These are phyloP conservation scores for Priceomyces melissophilus DNA, from an alignment of 805 yeast genomes.

Conservation along the genomic window DNA sequence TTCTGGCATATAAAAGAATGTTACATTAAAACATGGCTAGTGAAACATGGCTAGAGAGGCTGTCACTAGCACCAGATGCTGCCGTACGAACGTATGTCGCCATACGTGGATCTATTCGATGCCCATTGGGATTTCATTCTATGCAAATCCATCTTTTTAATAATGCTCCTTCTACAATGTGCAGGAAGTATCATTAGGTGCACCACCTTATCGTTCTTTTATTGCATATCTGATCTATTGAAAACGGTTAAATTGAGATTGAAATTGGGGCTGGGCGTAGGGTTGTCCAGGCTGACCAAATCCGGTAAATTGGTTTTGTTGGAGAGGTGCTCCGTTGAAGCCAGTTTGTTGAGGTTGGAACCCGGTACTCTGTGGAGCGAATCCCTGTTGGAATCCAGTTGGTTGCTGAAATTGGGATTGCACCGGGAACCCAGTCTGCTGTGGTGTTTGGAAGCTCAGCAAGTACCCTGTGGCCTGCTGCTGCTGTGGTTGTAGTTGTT, in stretches of 20 bases:
- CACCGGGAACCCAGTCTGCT: conserved; percentile 14
- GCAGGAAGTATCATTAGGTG: too few species aligned
- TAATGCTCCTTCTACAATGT: too few species aligned
- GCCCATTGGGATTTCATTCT: too few species aligned
- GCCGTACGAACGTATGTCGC: too few species aligned
- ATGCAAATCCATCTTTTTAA: too few species aligned
- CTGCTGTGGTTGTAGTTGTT: conserved; percentile 10
- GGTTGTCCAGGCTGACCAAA: conserved; percentile 6
- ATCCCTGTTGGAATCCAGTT: conserved; percentile 2
- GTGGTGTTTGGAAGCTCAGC: conserved; percentile 1
- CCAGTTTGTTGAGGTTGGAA: neutral
- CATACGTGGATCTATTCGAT: too few species aligned
- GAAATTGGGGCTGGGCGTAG: conserved; percentile 5
- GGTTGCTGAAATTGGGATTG: conserved; percentile 3
- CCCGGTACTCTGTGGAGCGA: neutral
- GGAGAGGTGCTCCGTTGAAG: neutral
- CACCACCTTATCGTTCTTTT: too few species aligned
- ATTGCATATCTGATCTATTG: neutral
- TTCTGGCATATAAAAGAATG: neutral
- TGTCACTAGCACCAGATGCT: too few species aligned
- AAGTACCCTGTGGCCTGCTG: conserved; percentile 7
- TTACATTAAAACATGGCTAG: neutral
- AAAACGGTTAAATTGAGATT: conserved; percentile 5
- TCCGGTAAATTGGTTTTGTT: conserved; percentile 8
- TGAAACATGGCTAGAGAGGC: too few species aligned